Evolutionary conservation across 768 basidiomycete genomes (phyloP), one percentile per base, ranked within the genome.

Genomic region (Suillus hirtellus): DNA sequence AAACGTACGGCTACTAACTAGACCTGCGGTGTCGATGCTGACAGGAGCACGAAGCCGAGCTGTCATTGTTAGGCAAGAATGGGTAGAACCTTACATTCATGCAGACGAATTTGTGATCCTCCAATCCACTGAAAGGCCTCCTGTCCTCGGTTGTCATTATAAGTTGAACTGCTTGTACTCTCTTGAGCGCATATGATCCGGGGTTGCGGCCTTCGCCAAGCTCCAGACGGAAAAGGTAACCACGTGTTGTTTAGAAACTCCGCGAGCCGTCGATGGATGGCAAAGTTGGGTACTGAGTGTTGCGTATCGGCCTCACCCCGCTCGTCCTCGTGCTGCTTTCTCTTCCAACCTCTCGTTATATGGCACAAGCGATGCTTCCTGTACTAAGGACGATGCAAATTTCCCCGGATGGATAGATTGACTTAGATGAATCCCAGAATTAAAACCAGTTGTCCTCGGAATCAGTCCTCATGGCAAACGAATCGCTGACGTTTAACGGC

Each of bases 321-420:
- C 52, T 53, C 19, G 34, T n/a, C 52, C 52, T 53, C 31, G 19
- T 53, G 52, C 52, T 53, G 10, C 17, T 34, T 19, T 53, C 31
- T 35, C 52, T 53, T 53, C 19, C 34, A 34, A n/a, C 52, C 52
- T 53, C 52, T 53, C 52, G 52, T 53, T 35, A 53, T 53, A 52
- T 35, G 52, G 31, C 19, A 2, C 52, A 53, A 53, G 52, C 52
- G 52, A 53, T 53, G 31, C 52, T 53, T 53, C 52, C 52, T 53
- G 34, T 19, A 7, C 52, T 35, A 53, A 53, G 52, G 19, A 53
- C 52, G 56, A 58, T 42, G 56, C 17, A 27, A 19, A 19, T 58
- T 27, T 58, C 56, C 17, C 38, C 56, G 10, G 56, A 58, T 40
- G 38, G 38, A 52, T 52, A 52, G 50, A 52, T 52, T 52, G 31